Percentiles rank a stretch among this genome's conserved stretches.
Evolutionary conservation across 73 alveolate species (phyloP).

Genomic region (Tetrahymena borealis): DNA sequence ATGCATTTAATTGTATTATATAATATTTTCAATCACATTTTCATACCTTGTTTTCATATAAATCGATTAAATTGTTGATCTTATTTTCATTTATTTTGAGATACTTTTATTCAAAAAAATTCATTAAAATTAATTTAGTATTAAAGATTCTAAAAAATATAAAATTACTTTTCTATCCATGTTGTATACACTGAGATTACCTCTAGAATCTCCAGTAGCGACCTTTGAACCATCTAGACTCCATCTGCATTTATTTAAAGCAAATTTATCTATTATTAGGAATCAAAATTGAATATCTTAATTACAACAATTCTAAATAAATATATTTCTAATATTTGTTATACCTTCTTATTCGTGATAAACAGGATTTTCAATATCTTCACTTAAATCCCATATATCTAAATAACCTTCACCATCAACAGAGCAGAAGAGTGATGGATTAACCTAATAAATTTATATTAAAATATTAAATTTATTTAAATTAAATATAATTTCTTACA

Average conservation of each 20-base stretch:
- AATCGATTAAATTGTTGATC: background rate
- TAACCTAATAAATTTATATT: background rate
- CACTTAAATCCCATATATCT: conserved; percentile 86
- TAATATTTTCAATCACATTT: background rate
- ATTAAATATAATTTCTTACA: background rate
- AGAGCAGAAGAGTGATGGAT: conserved; percentile 80
- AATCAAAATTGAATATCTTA: too few species aligned
- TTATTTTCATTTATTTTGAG: background rate
- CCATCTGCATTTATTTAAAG: conserved; percentile 81
- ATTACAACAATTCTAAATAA: conserved; percentile 1
- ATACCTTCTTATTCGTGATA: background rate
- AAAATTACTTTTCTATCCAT: background rate
- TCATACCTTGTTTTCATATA: background rate
- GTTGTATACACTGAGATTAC: conserved; percentile 23
- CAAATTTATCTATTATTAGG: conserved; percentile 56
- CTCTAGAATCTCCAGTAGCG: conserved; percentile 83
- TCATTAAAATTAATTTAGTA: background rate
- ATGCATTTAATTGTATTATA: background rate
- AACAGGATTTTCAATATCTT: conserved; percentile 77
- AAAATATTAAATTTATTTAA: background rate
- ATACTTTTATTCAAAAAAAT: background rate
- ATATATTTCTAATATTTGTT: background rate
- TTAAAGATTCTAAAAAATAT: background rate
- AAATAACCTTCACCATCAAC: conserved; percentile 89
- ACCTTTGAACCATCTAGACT: conserved; percentile 83